phyloP scores from a whole-genome alignment of 2,329 filamentous ascomycete genomes.

The Davidsoniella virescens region DNA sequence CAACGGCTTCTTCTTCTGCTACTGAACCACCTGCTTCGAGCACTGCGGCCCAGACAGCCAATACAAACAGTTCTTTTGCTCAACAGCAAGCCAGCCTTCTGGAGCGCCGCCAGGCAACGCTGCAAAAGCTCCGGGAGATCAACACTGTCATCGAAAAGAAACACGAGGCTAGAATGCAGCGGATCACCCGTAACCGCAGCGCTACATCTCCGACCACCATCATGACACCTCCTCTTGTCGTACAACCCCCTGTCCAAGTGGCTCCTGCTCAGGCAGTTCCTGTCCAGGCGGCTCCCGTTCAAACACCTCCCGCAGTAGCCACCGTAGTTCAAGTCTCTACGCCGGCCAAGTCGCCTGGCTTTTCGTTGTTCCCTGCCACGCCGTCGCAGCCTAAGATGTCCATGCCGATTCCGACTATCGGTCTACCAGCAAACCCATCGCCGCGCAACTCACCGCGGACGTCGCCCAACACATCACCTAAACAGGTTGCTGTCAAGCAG shows the following conservation, averaged over 20 bases:
- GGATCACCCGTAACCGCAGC: conserved; percentile 8
- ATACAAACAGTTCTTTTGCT: conserved; percentile 9
- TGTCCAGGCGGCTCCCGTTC: background rate
- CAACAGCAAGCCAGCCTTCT: conserved; percentile 28
- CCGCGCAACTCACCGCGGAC: background rate
- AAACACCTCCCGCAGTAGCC: background rate
- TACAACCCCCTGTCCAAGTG: conserved; percentile 1
- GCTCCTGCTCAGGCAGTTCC: background rate
- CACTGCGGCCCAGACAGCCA: background rate
- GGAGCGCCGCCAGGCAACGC: conserved; percentile 40
- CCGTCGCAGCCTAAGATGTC: conserved; percentile 15
- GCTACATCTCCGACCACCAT: conserved; percentile 9
- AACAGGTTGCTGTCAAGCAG: background rate
- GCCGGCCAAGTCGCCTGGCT: conserved; percentile 24
- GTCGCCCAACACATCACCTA: background rate
- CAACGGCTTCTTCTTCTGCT: background rate
- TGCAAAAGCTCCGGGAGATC: conserved; percentile 40
- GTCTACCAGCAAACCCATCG: background rate
- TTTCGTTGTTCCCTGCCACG: conserved; percentile 29
- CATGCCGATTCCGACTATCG: conserved; percentile 6
- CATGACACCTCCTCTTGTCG: conserved; percentile 2
- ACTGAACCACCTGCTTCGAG: background rate
- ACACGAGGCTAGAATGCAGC: conserved; percentile 5
- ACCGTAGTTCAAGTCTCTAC: background rate
- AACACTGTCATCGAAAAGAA: conserved; percentile 22